phyloP scores from a whole-genome alignment of 768 basidiomycete genomes.

The Tephrocybe sp. region DNA sequence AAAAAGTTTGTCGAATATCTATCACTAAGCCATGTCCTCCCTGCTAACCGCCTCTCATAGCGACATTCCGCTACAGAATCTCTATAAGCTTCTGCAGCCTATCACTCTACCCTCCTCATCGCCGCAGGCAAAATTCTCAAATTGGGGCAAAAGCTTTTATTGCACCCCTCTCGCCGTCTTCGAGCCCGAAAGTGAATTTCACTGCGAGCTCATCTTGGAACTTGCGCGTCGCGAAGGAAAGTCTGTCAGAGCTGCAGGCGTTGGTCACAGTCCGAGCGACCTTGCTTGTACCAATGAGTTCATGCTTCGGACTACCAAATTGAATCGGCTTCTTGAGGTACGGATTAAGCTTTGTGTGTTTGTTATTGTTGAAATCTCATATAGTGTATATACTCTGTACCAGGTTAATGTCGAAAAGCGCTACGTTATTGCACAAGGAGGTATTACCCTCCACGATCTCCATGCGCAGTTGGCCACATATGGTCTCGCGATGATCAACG shows the following conservation, averaged over 20 bases:
- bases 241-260: slow-evolving; percentile 77
- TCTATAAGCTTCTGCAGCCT: slow-evolving; percentile 53
- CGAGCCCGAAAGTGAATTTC: slow-evolving; percentile 62
- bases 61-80: slow-evolving; percentile 39
- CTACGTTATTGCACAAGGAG: slow-evolving; percentile 71
- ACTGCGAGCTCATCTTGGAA: slow-evolving; percentile 76
- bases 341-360: slow-evolving; percentile 28
- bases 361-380: slow-evolving; percentile 9
- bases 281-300: slow-evolving; percentile 86
- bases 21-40: slow-evolving; percentile 32
- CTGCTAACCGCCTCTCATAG: slow-evolving; percentile 30
- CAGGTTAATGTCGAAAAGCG: slow-evolving; percentile 71
- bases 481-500: slow-evolving; percentile 82
- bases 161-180: slow-evolving; percentile 73
- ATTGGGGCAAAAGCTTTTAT: slow-evolving; percentile 84
- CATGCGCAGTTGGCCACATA: slow-evolving; percentile 63
- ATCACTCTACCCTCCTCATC: slow-evolving; percentile 45
- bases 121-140: slow-evolving; percentile 54
- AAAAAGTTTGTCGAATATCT: slow-evolving; percentile 27
- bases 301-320: slow-evolving; percentile 76
- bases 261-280: slow-evolving; percentile 93
- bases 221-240: slow-evolving; percentile 72
- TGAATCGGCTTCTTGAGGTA: slow-evolving; percentile 78
- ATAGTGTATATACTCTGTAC: slow-evolving; percentile 17
- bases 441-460: slow-evolving; percentile 73